Conservation (phyloP, 306 rosid genomes). For the Lithocarpus polystachyus region DNA sequence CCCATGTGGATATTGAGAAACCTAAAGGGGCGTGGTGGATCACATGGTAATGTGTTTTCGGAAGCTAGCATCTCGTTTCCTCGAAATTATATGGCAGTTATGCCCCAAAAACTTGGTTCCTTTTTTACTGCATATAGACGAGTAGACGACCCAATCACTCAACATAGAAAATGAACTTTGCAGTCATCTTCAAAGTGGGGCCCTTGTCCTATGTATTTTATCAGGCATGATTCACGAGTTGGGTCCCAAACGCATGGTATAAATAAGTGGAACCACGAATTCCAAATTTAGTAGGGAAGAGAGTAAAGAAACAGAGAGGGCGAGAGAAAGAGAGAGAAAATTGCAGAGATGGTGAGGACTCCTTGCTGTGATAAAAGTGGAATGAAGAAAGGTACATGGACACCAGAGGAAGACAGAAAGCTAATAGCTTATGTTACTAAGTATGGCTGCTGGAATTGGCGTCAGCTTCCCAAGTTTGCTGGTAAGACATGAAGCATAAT, state of each 20-base stretch:
- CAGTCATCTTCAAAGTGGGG: neutral
- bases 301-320: neutral
- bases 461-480: conserved; percentile 85
- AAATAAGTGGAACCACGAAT: neutral
- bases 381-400: conserved; percentile 82
- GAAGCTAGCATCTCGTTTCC: neutral
- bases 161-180: neutral
- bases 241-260: neutral
- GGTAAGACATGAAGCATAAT: conserved; percentile 32
- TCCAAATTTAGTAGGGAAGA: neutral
- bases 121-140: neutral
- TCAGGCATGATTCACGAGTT: neutral
- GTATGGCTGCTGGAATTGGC: conserved; percentile 93
- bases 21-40: no score
- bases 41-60: neutral
- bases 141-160: no score
- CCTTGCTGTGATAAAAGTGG: conserved; percentile 60
- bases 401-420: conserved; percentile 70
- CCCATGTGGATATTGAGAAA: no score
- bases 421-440: conserved; percentile 71
- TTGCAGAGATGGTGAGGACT: conserved; percentile 56
- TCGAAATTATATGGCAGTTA: neutral
- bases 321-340: neutral
- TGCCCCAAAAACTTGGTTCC: neutral
- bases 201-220: neutral